These are phyloP conservation scores for Syzygium syzygioides DNA, from an alignment of 441 rosid species.

Conservation along the genomic window DNA sequence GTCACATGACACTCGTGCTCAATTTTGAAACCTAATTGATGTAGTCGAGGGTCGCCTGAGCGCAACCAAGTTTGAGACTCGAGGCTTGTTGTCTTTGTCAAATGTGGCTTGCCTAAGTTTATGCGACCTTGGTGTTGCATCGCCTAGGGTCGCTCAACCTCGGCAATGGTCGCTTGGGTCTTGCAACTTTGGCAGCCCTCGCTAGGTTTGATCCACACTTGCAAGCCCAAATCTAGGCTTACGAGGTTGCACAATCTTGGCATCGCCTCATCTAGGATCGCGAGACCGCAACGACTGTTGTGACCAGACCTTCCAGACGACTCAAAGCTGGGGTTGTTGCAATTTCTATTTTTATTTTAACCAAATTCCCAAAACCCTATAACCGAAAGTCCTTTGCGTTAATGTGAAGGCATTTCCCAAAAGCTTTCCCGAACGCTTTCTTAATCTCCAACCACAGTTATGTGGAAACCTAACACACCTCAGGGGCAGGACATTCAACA, in stretches of 20 bases:
- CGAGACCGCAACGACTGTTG: neutral
- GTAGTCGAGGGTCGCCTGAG: neutral
- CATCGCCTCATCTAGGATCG: neutral
- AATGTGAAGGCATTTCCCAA: neutral
- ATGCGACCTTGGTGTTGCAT: neutral
- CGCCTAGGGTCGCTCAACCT: too few relatives aligned
- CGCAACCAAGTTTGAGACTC: neutral
- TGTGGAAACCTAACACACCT: neutral
- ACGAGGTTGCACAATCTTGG: neutral
- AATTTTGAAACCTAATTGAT: neutral
- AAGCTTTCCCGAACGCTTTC: neutral
- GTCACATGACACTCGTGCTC: neutral
- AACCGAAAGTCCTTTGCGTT: neutral
- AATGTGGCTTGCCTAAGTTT: neutral
- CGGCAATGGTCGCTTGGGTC: neutral
- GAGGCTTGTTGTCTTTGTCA: neutral
- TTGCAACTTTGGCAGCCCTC: neutral
- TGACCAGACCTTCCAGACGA: neutral
- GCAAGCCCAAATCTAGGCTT: neutral
- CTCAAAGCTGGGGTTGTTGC: neutral
- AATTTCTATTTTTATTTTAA: neutral
- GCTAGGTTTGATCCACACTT: neutral
- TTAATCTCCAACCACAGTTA: neutral
- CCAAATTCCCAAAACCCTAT: neutral
- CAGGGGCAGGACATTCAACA: neutral